Evolutionary conservation across 1,139 yeast species (phyloP), one percentile per base, ranked within the genome.

Genomic region (Yamadazyma blattariae): DNA sequence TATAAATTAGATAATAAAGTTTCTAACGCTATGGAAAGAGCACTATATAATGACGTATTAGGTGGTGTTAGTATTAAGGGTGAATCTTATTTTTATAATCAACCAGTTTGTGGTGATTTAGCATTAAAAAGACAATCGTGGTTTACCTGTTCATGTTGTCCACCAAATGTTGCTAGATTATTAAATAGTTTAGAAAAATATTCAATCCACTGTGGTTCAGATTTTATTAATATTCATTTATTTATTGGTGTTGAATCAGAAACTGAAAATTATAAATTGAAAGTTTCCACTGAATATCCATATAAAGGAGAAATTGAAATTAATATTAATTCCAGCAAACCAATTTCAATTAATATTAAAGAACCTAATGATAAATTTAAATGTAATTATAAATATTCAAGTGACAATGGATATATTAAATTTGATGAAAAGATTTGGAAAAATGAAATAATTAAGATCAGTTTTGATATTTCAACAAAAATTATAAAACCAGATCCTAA

Each of bases 81-180:
- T 8, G 40, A 44, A 14, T 31, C 48, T 6, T 48, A 46, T 29
- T 48, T 36, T 34, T 49, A 49, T 28, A 39, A 48, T 27, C 51
- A 49, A 23, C 53, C 50, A 15, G 23, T 49, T 8, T 18, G 38
- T 27, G 52, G 51, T 3, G 14, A 32, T 11, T 19, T 12, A 10
- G 50, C 44, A 4, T 36, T 34, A 12, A 35, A 39, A 27, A 41
- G 56, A 34, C 49, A 47, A 34, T 33, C 33, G 13, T 52, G 56
- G 57, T 52, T 52, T 30, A 37, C 29, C 8, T 37, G 44, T 35
- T 39, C 50, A n/a, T 52, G 57, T 39, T 59, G 57, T 38, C 57
- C 57, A 8, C 57, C 57, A 10, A 52, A 52, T 29, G 50, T 51
- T 12, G 36, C 48, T 34, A 40, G 48, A 21, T 27, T 48, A 12